Evolutionary conservation across 2,329 filamentous ascomycete species (phyloP), one percentile per base, ranked within the genome.

Genomic region (Thelonectria blattea): DNA sequence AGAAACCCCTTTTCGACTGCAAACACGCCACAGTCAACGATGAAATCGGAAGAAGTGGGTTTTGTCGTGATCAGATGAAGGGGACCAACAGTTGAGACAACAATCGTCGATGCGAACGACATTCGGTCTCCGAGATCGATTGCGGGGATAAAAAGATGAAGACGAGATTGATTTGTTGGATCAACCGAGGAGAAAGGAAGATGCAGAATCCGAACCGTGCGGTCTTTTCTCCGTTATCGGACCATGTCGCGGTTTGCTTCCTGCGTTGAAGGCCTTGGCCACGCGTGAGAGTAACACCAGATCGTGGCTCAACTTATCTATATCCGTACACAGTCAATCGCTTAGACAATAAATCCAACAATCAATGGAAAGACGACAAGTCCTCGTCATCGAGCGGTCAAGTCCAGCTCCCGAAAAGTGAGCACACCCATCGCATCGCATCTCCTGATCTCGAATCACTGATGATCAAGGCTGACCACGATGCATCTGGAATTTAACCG

Each of bases 381-480:
- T 9, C 15, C 9, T 37, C 34, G 34, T 37, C 34, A 11, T 15
- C 11, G 7, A 15, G 11, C 14, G 34, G 10, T 15, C 34, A 37
- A 30, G 27, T 37, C 11, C 34, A 37, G 34, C 6, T 3, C 46
- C 46, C 20, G 5, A 10, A 49, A 17, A 53, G 10, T 39, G 41
- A 47, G 41, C 10, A 48, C 42, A 56, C 41, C 32, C 37, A 12
- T 9, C 3, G 3, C 3, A 4, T 6, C 12, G 1, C 46, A 15
- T 60, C 58, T 56, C 58, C 27, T 60, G 58, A 60, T 60, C 34
- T 22, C 24, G 34, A 24, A 24, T 24, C 22, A 24, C 22, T 6
- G 6, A 6, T 24, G 22, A 10, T 24, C 37, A 39, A 58, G 27
- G 15, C 7, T 20, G 32, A 24, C 22, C n/a, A n/a, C 12, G n/a